Base-by-base conservation (phyloP, 176 grass and related monocot genomes). In the Avena atlantica region DNA sequence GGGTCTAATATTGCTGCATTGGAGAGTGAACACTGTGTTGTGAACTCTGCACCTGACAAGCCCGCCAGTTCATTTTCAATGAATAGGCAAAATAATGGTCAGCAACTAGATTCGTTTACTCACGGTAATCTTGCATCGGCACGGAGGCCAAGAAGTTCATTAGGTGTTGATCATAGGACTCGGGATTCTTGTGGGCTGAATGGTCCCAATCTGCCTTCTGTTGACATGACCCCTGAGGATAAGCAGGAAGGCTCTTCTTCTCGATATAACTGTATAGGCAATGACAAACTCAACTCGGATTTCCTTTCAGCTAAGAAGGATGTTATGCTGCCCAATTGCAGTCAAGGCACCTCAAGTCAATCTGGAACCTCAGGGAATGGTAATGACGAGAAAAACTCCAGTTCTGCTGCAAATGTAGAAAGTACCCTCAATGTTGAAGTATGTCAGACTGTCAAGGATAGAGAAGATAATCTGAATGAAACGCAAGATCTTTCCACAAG, bases 41-140 rank as follows among this genome's bases (percentile, higher is more conserved):
- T 84, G 40, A 88, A 95, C 88, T 91, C 85, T 87, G 77, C 79
- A 79, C 58, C 82, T 88, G 85, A 78, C 55, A 81, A 91, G 27
- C 92, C 75, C 81, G 73, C 88, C 89, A 81, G 42, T 79, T 93
- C 84, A 82, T 85, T 83, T 78, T 88, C 90, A 77, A 91, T 71
- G 45, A 91, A 92, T 81, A 89, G 82, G 40, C 69, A 60, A 60
- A 83, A 70, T 61, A 89, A 85, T 71, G 12, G 72, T 77, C 84
- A 55, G 58, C 85, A 59, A 53, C 76, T 91, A 56, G 76, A 55
- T 65, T 89, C 86, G 53, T 71, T 72, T 61, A 31, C 49, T 61
- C 76, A 62, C 34, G 79, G 31, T 87, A 65, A 79, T 75, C 84
- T 78, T 65, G 15, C 80, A 57, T 68, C 51, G 8, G 47, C 81